These are phyloP conservation scores for Calamus simplicifolius DNA, from an alignment of 176 grass and related monocot species.

Conservation along the genomic window DNA sequence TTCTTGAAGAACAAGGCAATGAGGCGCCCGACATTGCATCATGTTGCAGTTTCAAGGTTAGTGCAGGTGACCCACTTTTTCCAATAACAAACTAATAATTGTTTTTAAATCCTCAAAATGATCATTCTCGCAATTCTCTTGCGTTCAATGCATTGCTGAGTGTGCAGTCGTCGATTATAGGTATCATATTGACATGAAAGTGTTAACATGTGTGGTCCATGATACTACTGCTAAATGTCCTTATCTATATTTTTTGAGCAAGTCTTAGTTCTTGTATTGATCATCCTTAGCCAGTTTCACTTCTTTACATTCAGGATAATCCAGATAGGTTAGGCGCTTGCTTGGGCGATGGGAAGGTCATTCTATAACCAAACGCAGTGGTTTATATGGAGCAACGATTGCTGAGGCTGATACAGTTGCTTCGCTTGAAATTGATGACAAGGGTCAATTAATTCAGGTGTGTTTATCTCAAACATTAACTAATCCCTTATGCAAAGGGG, in stretches of 20 bases:
- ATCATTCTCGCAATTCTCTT: too few relatives aligned
- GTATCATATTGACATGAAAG: too few relatives aligned
- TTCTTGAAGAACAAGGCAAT: slow-evolving; percentile 60
- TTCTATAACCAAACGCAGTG: slow-evolving; percentile 83
- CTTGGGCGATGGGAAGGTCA: slow-evolving; percentile 77
- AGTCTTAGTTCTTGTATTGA: too few relatives aligned
- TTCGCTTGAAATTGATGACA: slow-evolving; percentile 48
- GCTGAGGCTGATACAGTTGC: slow-evolving; percentile 51
- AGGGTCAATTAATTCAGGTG: slow-evolving; percentile 64
- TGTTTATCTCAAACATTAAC: neutral
- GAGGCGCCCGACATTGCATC: slow-evolving; percentile 19
- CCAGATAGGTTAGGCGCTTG: slow-evolving; percentile 36
- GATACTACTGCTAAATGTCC: too few relatives aligned
- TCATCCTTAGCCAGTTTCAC: neutral
- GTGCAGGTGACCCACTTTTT: neutral
- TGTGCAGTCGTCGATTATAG: too few relatives aligned
- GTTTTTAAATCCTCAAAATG: neutral
- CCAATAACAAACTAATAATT: neutral
- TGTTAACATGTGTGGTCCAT: too few relatives aligned
- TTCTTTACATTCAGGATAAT: neutral
- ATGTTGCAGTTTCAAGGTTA: slow-evolving; percentile 29
- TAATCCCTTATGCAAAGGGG: too few relatives aligned
- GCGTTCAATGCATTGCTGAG: too few relatives aligned
- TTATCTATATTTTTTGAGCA: too few relatives aligned
- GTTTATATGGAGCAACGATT: slow-evolving; percentile 80